Conservation (phyloP, 176 grass and related monocot genomes). For the Thinopyrum elongatum region DNA sequence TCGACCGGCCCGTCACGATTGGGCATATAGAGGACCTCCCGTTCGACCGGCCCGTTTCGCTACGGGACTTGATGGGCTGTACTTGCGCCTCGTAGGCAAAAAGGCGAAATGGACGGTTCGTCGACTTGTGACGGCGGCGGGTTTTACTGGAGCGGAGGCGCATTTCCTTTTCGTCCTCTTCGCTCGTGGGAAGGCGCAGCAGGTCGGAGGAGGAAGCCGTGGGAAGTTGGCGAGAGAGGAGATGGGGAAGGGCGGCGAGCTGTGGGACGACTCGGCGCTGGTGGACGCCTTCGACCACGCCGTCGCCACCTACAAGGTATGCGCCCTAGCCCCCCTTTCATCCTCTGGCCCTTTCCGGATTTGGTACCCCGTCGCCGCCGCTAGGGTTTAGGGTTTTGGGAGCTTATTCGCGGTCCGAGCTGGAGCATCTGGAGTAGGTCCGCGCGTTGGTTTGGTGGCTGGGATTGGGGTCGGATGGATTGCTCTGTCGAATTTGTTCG, state of each 20-base stretch:
- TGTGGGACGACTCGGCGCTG: slow-evolving; percentile 83
- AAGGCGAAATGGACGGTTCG: not conserved
- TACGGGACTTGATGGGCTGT: not conserved
- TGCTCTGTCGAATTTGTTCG: not conserved
- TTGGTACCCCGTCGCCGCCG: not conserved
- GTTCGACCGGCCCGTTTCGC: too few species aligned
- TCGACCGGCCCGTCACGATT: too few species aligned
- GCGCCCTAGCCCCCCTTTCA: not conserved
- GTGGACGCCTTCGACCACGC: slow-evolving; percentile 74
- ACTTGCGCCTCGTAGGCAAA: not conserved
- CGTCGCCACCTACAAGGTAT: slow-evolving; percentile 65
- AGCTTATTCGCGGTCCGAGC: not conserved
- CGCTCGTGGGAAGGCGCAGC: not conserved
- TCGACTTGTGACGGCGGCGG: not conserved
- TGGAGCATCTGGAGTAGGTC: not conserved
- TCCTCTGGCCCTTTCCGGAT: not conserved
- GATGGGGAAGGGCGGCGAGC: slow-evolving; percentile 76
- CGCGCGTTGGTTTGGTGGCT: not conserved
- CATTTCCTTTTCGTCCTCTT: not conserved
- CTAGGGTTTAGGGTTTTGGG: slow-evolving; percentile 35
- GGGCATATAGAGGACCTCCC: too few species aligned
- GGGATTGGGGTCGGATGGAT: not conserved
- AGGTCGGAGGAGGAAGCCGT: not conserved
- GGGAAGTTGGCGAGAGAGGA: not conserved
- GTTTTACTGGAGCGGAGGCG: not conserved